Evolutionary conservation across 2,329 filamentous ascomycete species (phyloP).

Genomic region (Blumeria graminis): DNA sequence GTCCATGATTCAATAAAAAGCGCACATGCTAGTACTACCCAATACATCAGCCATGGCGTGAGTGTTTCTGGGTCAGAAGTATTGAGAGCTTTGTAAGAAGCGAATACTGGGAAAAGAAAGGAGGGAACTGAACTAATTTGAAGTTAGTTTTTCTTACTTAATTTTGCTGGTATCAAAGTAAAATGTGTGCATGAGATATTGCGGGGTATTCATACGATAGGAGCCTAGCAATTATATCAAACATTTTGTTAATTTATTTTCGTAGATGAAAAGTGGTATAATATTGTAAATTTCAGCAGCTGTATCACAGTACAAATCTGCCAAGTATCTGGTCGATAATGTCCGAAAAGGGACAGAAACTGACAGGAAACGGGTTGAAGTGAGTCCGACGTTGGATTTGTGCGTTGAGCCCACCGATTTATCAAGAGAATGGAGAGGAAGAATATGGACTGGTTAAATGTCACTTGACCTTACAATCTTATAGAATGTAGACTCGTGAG

Average conservation of each 20-base stretch:
- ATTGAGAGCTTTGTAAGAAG: constrained; percentile 93
- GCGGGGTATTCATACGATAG: constrained; percentile 37
- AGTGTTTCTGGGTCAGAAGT: constrained; percentile 72
- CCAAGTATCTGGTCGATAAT: too few species aligned
- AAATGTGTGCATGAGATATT: constrained; percentile 5
- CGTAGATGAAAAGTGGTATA: too few species aligned
- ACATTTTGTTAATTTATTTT: constrained; percentile 16
- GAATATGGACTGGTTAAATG: too few species aligned
- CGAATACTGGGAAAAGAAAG: constrained; percentile 85
- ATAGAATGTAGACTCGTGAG: too few species aligned
- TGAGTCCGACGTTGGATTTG: too few species aligned
- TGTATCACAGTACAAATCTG: too few species aligned
- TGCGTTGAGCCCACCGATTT: too few species aligned
- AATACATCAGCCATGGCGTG: constrained; percentile 98
- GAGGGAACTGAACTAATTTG: constrained; percentile 50
- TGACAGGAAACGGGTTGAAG: too few species aligned
- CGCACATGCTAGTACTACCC: constrained; percentile 70
- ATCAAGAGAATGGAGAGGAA: too few species aligned
- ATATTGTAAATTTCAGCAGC: too few species aligned
- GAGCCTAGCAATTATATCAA: constrained; percentile 53
- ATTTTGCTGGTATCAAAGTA: constrained; percentile 1
- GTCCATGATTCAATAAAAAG: constrained; percentile 70
- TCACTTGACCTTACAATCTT: too few species aligned
- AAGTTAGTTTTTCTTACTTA: constrained; percentile 7
- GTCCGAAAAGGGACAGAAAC: too few species aligned